Conservation (phyloP, 768 basidiomycete genomes). For the Coprinopsis cinerea region DNA sequence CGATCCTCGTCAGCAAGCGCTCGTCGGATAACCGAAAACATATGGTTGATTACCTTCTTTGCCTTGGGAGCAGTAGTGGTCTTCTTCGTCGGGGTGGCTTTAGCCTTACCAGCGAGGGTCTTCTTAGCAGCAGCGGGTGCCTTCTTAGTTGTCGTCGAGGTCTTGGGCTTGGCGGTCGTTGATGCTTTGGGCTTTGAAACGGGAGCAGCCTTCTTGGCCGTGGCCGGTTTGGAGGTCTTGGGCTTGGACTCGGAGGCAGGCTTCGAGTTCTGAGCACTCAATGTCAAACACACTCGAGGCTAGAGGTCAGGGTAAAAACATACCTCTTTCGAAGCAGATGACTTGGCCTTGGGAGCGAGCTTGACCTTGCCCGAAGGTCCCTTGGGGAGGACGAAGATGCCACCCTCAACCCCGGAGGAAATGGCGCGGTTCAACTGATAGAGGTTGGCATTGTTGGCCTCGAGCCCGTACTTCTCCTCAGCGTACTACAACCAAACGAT, state of each 20-base stretch:
- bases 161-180: no score
- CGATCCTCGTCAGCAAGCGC: conserved; percentile 6
- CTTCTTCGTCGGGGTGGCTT: conserved; percentile 16
- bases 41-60: conserved; percentile 49
- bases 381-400: conserved; percentile 33
- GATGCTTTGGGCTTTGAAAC: neutral
- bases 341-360: conserved; percentile 46
- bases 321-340: conserved; percentile 58
- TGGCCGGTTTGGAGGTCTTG: conserved; percentile 21
- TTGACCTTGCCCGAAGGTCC: conserved; percentile 59
- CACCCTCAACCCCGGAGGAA: conserved; percentile 53
- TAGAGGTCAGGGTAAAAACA: conserved; percentile 7
- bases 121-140: conserved; percentile 18
- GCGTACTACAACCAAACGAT: conserved; percentile 51
- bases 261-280: conserved; percentile 38
- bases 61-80: conserved; percentile 28
- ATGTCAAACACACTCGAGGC: conserved; percentile 5
- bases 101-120: conserved; percentile 20
- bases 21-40: neutral
- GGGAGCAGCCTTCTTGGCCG: conserved; percentile 19
- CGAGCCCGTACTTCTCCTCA: conserved; percentile 74
- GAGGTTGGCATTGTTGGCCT: conserved; percentile 57
- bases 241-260: conserved; percentile 34
- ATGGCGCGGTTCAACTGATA: conserved; percentile 75
- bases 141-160: neutral